Percentiles rank a stretch among this genome's conserved stretches.
Conservation (phyloP, 192 early-diverging fungal genomes). For the Allomyces arbusculus region DNA sequence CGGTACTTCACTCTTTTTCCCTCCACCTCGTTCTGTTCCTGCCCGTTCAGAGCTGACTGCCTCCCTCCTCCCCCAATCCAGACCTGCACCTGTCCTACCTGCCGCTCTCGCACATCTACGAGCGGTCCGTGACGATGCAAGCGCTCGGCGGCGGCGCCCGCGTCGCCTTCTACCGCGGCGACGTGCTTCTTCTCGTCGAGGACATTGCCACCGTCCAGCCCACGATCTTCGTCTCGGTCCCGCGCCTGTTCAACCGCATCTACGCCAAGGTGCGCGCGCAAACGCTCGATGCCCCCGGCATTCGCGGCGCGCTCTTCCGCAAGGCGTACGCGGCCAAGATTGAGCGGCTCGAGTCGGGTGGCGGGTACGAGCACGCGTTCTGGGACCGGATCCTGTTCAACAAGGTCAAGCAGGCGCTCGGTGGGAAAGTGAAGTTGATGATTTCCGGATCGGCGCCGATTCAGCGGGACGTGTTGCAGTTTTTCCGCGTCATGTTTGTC, state of each 20-base stretch:
- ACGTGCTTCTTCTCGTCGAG: slow-evolving; percentile 49
- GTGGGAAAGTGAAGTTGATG: slow-evolving; percentile 47
- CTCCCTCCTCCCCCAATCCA: slow-evolving; percentile 12
- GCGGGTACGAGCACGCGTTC: slow-evolving; percentile 47
- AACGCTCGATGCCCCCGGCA: slow-evolving; percentile 36
- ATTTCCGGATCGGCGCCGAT: slow-evolving; percentile 52
- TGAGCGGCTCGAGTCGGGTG: slow-evolving; percentile 35
- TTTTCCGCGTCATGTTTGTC: slow-evolving; percentile 42
- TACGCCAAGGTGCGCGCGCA: slow-evolving; percentile 51
- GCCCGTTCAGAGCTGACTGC: slow-evolving; percentile 10
- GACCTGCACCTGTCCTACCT: slow-evolving; percentile 43
- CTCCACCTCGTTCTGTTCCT: slow-evolving; percentile 11
- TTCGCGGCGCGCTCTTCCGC: slow-evolving; percentile 30
- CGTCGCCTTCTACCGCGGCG: slow-evolving; percentile 61
- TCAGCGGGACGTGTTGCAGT: slow-evolving; percentile 38
- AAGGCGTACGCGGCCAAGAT: slow-evolving; percentile 33
- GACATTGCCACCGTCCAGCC: slow-evolving; percentile 64
- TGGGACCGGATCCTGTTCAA: slow-evolving; percentile 81
- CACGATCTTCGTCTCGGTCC: slow-evolving; percentile 63
- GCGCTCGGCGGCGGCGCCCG: slow-evolving; percentile 29
- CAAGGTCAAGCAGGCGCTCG: slow-evolving; percentile 59
- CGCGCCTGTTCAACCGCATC: slow-evolving; percentile 72
- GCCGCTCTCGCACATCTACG: slow-evolving; percentile 74
- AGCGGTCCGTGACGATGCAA: slow-evolving; percentile 37
- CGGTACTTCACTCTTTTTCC: slow-evolving; percentile 10